phyloP scores from a whole-genome alignment of 805 yeast species.

The Cyberlindnera maclurae region DNA sequence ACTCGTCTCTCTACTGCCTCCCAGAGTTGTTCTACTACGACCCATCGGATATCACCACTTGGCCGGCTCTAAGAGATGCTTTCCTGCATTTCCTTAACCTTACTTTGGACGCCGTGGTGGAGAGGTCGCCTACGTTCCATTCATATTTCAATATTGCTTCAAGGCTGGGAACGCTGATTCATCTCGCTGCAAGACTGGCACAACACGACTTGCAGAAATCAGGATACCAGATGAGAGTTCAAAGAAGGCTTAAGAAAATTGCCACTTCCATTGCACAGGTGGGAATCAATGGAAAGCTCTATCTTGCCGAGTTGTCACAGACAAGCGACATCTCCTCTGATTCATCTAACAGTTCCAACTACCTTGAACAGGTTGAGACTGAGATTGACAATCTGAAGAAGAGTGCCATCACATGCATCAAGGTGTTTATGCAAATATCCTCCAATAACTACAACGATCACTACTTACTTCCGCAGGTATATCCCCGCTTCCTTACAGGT shows the following conservation, averaged over 20 bases:
- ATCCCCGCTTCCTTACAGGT: constrained; percentile 61
- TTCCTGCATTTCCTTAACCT: constrained; percentile 42
- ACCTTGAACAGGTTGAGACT: constrained; percentile 31
- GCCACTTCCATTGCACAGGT: constrained; percentile 53
- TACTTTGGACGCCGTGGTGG: constrained; percentile 43
- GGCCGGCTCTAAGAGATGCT: constrained; percentile 49
- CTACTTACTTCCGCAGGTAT: constrained; percentile 46
- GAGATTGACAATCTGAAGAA: constrained; percentile 33
- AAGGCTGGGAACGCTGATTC: constrained; percentile 44
- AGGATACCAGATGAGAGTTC: constrained; percentile 39
- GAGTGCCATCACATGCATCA: constrained; percentile 23
- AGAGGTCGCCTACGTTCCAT: constrained; percentile 43
- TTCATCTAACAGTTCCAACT: constrained; percentile 8
- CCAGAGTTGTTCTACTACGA: constrained; percentile 50
- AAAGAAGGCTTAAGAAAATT: constrained; percentile 43
- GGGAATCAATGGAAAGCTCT: constrained; percentile 58
- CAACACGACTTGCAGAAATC: constrained; percentile 43
- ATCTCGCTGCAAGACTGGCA: constrained; percentile 47
- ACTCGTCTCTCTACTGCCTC: constrained; percentile 20
- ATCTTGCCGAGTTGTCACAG: constrained; percentile 28
- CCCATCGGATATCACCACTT: constrained; percentile 49
- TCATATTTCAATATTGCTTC: constrained; percentile 48
- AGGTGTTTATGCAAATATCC: constrained; percentile 25
- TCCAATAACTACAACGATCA: constrained; percentile 24
- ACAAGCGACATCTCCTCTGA: constrained; percentile 5